Evolutionary conservation across 2,329 filamentous ascomycete genomes (phyloP).

Genomic region (Juglanconis oblonga): DNA sequence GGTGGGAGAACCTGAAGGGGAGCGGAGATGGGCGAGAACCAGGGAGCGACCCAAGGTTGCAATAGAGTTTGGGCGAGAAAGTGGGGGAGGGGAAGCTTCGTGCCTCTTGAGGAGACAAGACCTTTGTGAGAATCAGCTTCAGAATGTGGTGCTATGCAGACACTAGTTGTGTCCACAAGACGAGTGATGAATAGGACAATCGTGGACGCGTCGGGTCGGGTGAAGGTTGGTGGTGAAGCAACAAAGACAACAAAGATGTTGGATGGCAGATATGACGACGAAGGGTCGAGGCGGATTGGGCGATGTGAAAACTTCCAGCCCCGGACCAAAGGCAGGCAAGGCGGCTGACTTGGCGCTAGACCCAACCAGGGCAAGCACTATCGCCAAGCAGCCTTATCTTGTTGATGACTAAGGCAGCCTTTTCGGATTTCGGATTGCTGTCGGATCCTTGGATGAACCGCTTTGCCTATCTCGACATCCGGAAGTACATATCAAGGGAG

Average conservation of each 20-base stretch:
- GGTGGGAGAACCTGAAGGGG: background rate
- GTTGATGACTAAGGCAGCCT: background rate
- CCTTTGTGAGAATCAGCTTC: background rate
- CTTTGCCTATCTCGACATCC: too few relatives aligned
- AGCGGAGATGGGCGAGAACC: background rate
- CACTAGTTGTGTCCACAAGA: too few relatives aligned
- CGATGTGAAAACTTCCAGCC: background rate
- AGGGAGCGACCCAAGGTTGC: background rate
- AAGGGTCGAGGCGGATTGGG: background rate
- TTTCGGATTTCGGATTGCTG: background rate
- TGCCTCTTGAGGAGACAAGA: background rate
- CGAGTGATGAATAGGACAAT: too few relatives aligned
- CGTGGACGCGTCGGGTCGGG: too few relatives aligned
- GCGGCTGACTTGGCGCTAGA: background rate
- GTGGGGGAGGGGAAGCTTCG: slow-evolving; percentile 15
- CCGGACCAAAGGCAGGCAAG: background rate
- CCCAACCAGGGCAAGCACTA: background rate
- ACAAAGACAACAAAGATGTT: background rate
- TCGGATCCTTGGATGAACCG: too few relatives aligned
- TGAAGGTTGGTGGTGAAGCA: too few relatives aligned
- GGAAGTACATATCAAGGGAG: too few relatives aligned
- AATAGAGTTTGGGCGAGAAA: slow-evolving; percentile 13
- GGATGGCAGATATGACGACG: background rate
- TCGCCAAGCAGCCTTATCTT: background rate
- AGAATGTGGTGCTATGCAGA: too few relatives aligned